Evolutionary conservation across 2,329 filamentous ascomycete species (phyloP), one percentile per base, ranked within the genome.

Genomic region (Pseudodiploospora longispora): DNA sequence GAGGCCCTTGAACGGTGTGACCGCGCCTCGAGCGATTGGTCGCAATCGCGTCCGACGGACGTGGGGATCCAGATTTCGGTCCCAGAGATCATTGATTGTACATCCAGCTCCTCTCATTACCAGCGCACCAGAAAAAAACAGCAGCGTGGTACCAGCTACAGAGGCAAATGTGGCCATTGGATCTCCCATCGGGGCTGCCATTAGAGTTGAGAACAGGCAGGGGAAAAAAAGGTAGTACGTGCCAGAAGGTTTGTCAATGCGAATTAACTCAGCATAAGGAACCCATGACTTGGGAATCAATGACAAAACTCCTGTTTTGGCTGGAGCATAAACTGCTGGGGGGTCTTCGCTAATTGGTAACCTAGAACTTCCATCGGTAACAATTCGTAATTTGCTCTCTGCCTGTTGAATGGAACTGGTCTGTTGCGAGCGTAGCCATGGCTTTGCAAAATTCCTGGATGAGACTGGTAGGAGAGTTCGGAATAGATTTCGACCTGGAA

Each of bases 41-140:
- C 89, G 82, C 30, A 87, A 70, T 10, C 83, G 78, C 5, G 87
- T 94, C 39, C 89, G 78, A 2, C 76, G 66, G 10, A 95, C 88
- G 50, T 88, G 78, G 6, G 85, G 83, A 63, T 95, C 89, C 10
- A 95, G 80, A 54, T 93, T 85, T 43, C 87, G 80, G 63, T 95
- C 89, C 85, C 87, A 90, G 41, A 94, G 78, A 60, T 95, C 89
- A 60, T 95, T 95, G 66, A 94, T 88, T 12, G 85, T 85, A 63
- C 89, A 95, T 41, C 87, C 87, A 19, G 87, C 87, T 40, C 89
- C 85, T 48, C 89, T 84, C 85, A 95, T 93, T 52, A 95, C 76
- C 37, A 94, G 61, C 4, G 87, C 85, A 41, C 87, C 88, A 2
- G 79, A 72, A 55, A 85, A 77, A 66, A 94, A 93, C 39, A 93